Conservation (phyloP, 2,329 filamentous ascomycete genomes). For the Botryotinia convoluta region DNA sequence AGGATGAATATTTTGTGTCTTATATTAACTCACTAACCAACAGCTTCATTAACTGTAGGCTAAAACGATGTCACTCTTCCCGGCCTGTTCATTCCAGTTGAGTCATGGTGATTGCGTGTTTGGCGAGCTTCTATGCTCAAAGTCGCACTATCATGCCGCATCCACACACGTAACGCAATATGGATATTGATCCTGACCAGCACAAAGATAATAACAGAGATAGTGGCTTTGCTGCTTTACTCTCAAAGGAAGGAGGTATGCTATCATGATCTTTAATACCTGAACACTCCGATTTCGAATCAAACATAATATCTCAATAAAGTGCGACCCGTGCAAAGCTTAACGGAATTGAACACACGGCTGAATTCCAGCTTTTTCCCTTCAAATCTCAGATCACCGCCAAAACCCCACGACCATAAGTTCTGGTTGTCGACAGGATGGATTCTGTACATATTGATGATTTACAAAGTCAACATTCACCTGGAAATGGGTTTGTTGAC, state of each 20-base stretch:
- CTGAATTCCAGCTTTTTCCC: neutral
- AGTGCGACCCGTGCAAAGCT: neutral
- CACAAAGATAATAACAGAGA: neutral
- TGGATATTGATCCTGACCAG: neutral
- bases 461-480: conserved; percentile 7
- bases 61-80: neutral
- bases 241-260: neutral
- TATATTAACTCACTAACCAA: neutral
- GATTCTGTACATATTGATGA: conserved; percentile 21
- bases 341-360: neutral
- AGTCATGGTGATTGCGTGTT: neutral
- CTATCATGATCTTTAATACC: neutral
- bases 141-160: neutral
- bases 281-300: neutral
- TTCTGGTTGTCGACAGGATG: conserved; percentile 20
- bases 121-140: conserved; percentile 8
- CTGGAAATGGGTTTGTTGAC: conserved; percentile 15
- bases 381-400: neutral
- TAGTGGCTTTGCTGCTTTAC: neutral
- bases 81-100: neutral
- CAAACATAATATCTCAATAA: neutral
- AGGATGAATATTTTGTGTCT: neutral
- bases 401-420: neutral
- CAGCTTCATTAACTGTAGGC: neutral
- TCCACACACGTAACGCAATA: neutral